Evolutionary conservation across 768 basidiomycete species (phyloP), one percentile per base, ranked within the genome.

Genomic region (Termitomyces sp.): DNA sequence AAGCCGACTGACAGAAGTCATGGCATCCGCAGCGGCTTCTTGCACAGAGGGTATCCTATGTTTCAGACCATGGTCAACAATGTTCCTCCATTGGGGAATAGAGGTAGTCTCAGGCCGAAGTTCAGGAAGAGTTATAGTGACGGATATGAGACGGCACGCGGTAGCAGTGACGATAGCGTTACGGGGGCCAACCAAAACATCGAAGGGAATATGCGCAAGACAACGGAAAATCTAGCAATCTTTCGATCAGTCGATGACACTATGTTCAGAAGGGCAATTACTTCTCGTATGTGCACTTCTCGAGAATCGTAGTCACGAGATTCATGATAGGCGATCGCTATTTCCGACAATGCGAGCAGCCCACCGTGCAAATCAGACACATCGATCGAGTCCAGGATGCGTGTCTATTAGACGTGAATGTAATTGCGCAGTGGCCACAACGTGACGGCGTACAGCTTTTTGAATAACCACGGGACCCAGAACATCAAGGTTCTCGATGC

Each of bases 341-440:
- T 75, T 68, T 94, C 88, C 8, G 81, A 79, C 28, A 98, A 76
- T 1, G 83, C 85, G 26, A 87, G 75, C n/a, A 98, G 72, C 9
- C 81, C 87, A 2, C 96, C 96, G 67, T 98, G 95, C 10, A 95
- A 74, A 66, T 90, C 88, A 20, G 79, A 74, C 13, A 77, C 60
- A 70, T 97, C 94, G 23, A 82, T 69, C 8, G 89, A 87, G 13
- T 79, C 77, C 30, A 89, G 72, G 6, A 93, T 71, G 35, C 71
- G 70, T 2, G 77, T 75, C 91, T 93, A 61, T 12, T 16, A 35
- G 49, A 43, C 12, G 23, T 32, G 53, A 32, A 57, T n/a, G 26
- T 23, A 32, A 36, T 3, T 58, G 33, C 8, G 50, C 57, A 61
- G 13, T 40, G 48, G 28, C 36, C 41, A 43, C 30, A 50, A 50